Conservation (phyloP, 2,329 filamentous ascomycete species). For the Lojkania enalia region DNA sequence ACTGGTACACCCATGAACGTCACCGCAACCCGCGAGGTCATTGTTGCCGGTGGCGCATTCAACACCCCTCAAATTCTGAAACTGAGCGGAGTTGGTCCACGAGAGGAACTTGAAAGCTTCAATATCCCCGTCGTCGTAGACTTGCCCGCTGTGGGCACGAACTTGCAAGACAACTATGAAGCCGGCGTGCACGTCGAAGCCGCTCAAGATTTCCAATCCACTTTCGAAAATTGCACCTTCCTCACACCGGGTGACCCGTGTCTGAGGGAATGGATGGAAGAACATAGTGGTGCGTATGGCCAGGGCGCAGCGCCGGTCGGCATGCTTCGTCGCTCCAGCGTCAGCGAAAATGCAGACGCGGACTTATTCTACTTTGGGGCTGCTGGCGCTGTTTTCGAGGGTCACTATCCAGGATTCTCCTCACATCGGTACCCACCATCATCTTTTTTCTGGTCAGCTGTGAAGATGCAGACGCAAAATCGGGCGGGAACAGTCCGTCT, state of each 20-base stretch:
- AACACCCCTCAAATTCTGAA: slow-evolving; percentile 66
- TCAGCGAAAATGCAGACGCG: background rate
- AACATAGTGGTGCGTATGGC: background rate
- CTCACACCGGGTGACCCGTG: slow-evolving; percentile 29
- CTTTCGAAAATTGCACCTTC: slow-evolving; percentile 39
- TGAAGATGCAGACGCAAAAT: slow-evolving; percentile 48
- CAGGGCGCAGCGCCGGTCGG: background rate
- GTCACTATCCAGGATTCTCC: no score
- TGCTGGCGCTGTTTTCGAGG: background rate
- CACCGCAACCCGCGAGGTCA: slow-evolving; percentile 22
- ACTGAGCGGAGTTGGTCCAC: slow-evolving; percentile 63
- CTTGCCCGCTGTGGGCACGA: slow-evolving; percentile 58
- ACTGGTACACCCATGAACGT: slow-evolving; percentile 1
- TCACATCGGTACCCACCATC: slow-evolving; percentile 41
- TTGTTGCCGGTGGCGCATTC: slow-evolving; percentile 54
- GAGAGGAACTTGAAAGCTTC: slow-evolving; percentile 54
- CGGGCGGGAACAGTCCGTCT: background rate
- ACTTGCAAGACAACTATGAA: slow-evolving; percentile 48
- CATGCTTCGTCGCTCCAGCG: slow-evolving; percentile 35
- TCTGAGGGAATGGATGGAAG: slow-evolving; percentile 47
- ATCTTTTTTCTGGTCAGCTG: slow-evolving; percentile 36
- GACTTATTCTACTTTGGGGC: background rate
- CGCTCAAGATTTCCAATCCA: slow-evolving; percentile 30
- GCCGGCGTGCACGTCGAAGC: slow-evolving; percentile 36
- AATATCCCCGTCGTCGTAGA: slow-evolving; percentile 55